Evolutionary conservation across 2,329 filamentous ascomycete genomes (phyloP), one percentile per base, ranked within the genome.

Genomic region (Didymella exigua): DNA sequence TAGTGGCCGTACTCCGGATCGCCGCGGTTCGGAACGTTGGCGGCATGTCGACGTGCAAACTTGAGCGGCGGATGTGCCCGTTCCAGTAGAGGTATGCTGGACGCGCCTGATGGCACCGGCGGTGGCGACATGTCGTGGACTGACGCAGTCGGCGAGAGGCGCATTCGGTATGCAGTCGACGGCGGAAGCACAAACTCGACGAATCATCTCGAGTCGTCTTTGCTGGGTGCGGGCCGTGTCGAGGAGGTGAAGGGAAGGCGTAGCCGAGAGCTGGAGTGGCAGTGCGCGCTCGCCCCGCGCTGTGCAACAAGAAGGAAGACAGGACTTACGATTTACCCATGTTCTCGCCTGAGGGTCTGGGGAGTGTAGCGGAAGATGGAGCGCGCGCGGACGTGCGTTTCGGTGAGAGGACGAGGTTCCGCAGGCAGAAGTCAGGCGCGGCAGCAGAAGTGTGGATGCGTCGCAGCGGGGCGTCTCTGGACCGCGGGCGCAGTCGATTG

Each of bases 311-410:
- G 51, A 54, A 61, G 56, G 58, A 51, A 65, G 36, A 57, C 46
- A 41, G 51, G 45, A 74, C 74, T 76, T 72, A 76, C 74, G 72
- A 75, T 75, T 76, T 76, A 63, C 74, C 74, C 74, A 76, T 76
- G 64, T 50, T 42, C 41, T 58, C 62, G 63, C 51, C 14, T 37
- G 40, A 46, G 30, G 29, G 46, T 40, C 48, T 29, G 53, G 37
- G 44, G 34, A 50, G 56, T 33, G 59, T 41, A 49, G 57, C 18
- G 49, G 47, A 40, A 16, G 21, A 31, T 26, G 37, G 29, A 2
- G 47, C 38, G 30, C 31, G 44, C 36, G 49, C 26, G 29, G 47
- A 36, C 16, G 33, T 36, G 33, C 2, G 18, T 36, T 36, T 36
- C 13, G 41, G 51, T 26, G 33, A 50, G 43, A 58, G 27, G 19